These are phyloP conservation scores for Brassica hybrid DNA, from an alignment of 441 rosid genomes.

Conservation along the genomic window DNA sequence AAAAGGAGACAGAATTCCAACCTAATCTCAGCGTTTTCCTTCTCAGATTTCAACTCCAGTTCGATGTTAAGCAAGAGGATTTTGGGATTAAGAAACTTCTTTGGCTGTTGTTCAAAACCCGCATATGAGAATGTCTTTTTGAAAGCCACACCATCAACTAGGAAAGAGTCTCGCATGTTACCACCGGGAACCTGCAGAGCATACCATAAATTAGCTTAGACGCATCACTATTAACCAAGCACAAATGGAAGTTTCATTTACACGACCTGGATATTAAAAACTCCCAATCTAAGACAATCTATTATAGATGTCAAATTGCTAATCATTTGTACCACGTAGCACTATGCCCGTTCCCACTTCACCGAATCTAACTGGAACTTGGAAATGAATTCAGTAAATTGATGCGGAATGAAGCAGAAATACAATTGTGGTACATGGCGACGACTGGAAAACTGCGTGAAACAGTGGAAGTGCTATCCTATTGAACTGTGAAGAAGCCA, in stretches of 20 bases:
- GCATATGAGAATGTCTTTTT: constrained; percentile 99
- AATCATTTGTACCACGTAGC: constrained; percentile 12
- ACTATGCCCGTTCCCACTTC: constrained; percentile 10
- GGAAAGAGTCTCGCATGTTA: constrained; percentile 93
- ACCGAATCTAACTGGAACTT: background rate
- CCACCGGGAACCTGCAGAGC: constrained; percentile 92
- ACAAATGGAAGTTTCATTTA: background rate
- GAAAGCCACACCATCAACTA: constrained; percentile 98
- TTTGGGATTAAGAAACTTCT: constrained; percentile 84
- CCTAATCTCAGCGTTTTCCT: constrained; percentile 99
- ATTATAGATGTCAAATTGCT: constrained; percentile 52
- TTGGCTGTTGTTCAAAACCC: constrained; percentile 99
- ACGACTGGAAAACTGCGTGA: background rate
- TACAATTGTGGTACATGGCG: constrained; percentile 53
- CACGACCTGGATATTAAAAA: background rate
- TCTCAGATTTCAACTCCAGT: constrained; percentile 97
- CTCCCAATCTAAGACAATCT: background rate
- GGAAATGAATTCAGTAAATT: constrained; percentile 4
- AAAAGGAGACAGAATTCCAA: constrained; percentile 24
- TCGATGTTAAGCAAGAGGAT: constrained; percentile 89
- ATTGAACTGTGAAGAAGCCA: constrained; percentile 47
- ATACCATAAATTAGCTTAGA: constrained; percentile 27
- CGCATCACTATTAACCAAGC: background rate
- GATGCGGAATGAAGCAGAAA: constrained; percentile 60
- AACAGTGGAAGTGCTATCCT: background rate